Percentiles rank a stretch among this genome's conserved stretches.
Evolutionary conservation across 75 land plant species (phyloP).

Genomic region (Selaginella tamariscina): DNA sequence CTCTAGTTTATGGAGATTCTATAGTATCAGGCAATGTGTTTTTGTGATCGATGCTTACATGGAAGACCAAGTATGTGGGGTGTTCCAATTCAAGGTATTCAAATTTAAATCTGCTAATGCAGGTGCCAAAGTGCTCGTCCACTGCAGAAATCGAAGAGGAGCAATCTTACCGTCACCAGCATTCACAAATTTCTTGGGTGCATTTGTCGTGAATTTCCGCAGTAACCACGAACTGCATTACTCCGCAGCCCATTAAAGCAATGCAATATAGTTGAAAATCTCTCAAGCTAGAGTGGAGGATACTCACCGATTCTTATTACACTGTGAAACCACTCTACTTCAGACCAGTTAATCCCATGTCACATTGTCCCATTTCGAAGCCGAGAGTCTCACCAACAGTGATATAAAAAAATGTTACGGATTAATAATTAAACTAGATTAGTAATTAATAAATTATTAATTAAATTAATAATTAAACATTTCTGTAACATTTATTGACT

Average conservation of each 20-base stretch:
- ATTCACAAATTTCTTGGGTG: not conserved
- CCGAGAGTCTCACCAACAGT: not conserved
- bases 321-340: not conserved
- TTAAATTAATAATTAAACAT: too few species aligned
- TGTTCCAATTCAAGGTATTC: not conserved
- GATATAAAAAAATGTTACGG: too few species aligned
- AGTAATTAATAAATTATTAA: too few species aligned
- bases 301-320: not conserved
- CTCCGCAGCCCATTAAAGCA: not conserved
- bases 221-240: not conserved
- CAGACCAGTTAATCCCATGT: not conserved
- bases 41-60: not conserved
- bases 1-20: not conserved
- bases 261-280: not conserved
- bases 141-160: not conserved
- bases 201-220: not conserved
- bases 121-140: slow-evolving; percentile 4
- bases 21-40: not conserved
- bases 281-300: not conserved
- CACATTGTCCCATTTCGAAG: not conserved
- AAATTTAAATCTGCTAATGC: not conserved
- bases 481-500: too few species aligned
- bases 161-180: not conserved
- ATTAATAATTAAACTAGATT: too few species aligned
- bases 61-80: not conserved